Conservation (phyloP, 148 eudicot genomes). For the Bassia scoparia region DNA sequence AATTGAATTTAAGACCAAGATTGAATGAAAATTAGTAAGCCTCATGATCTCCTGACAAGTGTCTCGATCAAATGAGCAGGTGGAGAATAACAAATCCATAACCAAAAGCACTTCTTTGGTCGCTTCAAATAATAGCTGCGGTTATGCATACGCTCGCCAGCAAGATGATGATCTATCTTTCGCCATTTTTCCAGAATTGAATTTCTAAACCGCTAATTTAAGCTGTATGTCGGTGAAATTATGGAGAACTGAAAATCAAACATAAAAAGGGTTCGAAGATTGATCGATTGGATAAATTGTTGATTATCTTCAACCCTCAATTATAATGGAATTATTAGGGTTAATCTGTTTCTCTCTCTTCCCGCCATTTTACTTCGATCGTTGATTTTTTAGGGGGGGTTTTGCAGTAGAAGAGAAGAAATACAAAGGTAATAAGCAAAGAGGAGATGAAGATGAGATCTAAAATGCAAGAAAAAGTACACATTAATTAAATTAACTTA, state of each 20-base stretch:
- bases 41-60: conserved; percentile 69
- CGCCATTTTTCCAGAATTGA: conserved; percentile 41
- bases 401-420: background rate
- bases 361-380: background rate
- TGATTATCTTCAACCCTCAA: background rate
- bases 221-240: background rate
- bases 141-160: conserved; percentile 64
- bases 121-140: conserved; percentile 91
- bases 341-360: background rate
- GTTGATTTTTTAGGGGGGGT: background rate
- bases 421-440: background rate
- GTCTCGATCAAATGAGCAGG: conserved; percentile 89
- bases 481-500: background rate
- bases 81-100: conserved; percentile 56
- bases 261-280: background rate
- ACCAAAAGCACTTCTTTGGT: conserved; percentile 81
- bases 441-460: background rate
- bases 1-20: background rate
- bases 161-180: conserved; percentile 67
- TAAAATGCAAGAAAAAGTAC: background rate
- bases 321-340: background rate
- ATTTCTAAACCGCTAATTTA: conserved; percentile 11
- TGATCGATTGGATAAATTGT: background rate
- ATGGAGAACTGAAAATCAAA: background rate
- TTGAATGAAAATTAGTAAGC: conserved; percentile 28